Evolutionary conservation across 2,329 filamentous ascomycete genomes (phyloP).

Genomic region (Penicillium sp.): DNA sequence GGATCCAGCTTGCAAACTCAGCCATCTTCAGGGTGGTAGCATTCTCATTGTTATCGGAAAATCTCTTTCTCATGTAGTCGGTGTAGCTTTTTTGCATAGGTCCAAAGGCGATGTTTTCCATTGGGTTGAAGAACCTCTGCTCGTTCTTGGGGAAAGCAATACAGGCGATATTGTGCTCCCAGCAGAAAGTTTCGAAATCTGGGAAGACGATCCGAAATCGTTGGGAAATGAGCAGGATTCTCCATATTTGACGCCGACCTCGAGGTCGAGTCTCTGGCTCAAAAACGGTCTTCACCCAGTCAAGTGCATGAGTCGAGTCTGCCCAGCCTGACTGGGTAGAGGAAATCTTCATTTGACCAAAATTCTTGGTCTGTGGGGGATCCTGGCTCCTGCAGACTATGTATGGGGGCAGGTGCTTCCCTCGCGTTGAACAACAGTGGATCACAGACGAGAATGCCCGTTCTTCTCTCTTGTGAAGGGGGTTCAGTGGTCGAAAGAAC

Average conservation of each 20-base stretch:
- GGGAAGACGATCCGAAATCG: not conserved
- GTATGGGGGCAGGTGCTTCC: not conserved
- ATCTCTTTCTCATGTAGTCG: not conserved
- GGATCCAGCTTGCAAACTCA: not conserved
- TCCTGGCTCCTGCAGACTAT: not conserved
- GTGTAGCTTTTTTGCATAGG: not conserved
- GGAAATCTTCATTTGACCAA: not conserved
- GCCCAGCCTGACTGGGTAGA: not conserved
- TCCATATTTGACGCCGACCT: not conserved
- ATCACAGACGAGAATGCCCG: not conserved
- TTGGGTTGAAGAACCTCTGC: not conserved
- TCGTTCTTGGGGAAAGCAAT: not conserved
- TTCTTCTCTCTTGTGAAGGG: not conserved
- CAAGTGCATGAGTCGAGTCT: not conserved
- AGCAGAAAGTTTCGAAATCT: not conserved
- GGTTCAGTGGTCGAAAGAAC: not conserved
- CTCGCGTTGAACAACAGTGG: conserved; percentile 1
- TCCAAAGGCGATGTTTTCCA: not conserved
- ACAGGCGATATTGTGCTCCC: not conserved
- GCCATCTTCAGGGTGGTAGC: not conserved
- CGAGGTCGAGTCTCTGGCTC: not conserved
- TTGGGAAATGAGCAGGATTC: not conserved
- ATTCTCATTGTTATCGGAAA: conserved; percentile 1
- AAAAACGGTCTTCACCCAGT: not conserved
- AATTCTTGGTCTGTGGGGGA: not conserved